phyloP scores from a whole-genome alignment of 768 basidiomycete species.

The Cantharellus anzutake region DNA sequence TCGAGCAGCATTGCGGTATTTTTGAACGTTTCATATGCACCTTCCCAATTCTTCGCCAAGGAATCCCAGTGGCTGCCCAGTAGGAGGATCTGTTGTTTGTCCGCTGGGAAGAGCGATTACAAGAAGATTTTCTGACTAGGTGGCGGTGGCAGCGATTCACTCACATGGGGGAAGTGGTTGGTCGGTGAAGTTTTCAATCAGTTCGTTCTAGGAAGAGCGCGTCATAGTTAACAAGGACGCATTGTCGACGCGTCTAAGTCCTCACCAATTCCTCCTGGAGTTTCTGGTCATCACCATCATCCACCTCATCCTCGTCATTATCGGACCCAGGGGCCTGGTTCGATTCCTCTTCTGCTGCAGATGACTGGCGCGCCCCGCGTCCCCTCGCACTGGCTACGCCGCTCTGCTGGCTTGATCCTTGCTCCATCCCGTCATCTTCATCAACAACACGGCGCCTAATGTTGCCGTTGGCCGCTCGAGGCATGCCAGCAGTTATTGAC shows the following conservation, averaged over 20 bases:
- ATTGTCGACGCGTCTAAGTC: background rate
- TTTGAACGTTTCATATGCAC: background rate
- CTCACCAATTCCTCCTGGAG: background rate
- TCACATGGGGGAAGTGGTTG: conserved; percentile 38
- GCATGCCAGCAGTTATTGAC: too few species aligned
- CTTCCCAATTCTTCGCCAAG: background rate
- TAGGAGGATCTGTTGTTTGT: background rate
- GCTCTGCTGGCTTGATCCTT: background rate
- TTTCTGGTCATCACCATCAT: background rate
- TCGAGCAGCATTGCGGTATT: conserved; percentile 15
- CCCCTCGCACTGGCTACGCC: background rate
- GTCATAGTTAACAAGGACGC: background rate
- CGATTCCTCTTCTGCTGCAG: background rate
- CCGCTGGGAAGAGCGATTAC: background rate
- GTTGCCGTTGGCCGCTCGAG: too few species aligned
- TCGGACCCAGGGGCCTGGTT: background rate
- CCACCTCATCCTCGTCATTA: background rate
- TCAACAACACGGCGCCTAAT: background rate
- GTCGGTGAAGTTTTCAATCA: conserved; percentile 25
- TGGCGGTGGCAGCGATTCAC: background rate
- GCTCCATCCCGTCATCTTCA: background rate
- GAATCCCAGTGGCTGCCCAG: background rate
- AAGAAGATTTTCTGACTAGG: background rate
- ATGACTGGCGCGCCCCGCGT: background rate
- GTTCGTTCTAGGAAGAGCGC: background rate